Evolutionary conservation across 2,329 filamentous ascomycete genomes (phyloP).

Genomic region (Penicillium sp.): DNA sequence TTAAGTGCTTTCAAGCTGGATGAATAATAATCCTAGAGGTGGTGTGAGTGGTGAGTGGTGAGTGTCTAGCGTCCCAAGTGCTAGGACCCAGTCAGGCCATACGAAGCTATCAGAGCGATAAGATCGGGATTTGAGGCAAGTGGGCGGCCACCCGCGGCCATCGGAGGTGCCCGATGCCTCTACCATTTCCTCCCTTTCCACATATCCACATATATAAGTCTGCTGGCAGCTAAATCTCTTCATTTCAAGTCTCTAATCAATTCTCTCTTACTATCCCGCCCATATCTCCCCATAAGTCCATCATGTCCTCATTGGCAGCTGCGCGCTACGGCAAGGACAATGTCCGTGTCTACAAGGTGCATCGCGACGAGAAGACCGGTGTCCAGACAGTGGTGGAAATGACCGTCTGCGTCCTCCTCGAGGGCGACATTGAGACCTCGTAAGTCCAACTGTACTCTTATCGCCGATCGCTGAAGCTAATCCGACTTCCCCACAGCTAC

Average conservation of each 20-base stretch:
- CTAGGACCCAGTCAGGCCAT: background rate
- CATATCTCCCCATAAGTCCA: conserved; percentile 16
- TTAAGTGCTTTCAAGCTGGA: background rate
- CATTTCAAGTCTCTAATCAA: background rate
- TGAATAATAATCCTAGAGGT: background rate
- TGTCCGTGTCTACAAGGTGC: conserved; percentile 94
- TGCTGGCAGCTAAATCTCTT: background rate
- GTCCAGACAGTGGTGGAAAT: conserved; percentile 89
- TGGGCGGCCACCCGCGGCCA: conserved; percentile 35
- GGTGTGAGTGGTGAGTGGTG: background rate
- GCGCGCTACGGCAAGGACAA: conserved; percentile 76
- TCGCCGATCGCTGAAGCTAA: conserved; percentile 3
- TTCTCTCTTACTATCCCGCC: background rate
- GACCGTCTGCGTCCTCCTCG: conserved; percentile 88
- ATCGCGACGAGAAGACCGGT: conserved; percentile 74
- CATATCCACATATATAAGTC: conserved; percentile 6
- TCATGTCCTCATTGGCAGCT: conserved; percentile 42
- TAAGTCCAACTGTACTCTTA: conserved; percentile 45
- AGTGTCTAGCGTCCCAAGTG: background rate
- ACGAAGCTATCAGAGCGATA: conserved; percentile 21
- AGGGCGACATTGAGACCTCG: conserved; percentile 87
- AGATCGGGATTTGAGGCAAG: conserved; percentile 28
- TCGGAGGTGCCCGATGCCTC: conserved; percentile 41
- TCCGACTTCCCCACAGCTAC: conserved; percentile 61
- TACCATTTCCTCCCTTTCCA: background rate